phyloP scores from a whole-genome alignment of 331 rosid genomes.

The Erythrophleum ivorense region DNA sequence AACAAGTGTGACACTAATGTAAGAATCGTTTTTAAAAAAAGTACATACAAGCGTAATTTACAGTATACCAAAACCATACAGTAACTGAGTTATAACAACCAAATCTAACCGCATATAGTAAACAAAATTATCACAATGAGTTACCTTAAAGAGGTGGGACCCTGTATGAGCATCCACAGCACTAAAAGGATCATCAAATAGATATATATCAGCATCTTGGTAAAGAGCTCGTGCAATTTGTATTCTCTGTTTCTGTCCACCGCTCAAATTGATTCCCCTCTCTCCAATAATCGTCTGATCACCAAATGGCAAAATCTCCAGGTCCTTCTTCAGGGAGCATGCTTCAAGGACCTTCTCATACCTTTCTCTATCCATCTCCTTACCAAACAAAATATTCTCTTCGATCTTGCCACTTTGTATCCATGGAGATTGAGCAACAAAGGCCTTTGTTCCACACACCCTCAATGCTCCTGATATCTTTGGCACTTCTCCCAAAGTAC shows the following conservation, averaged over 20 bases:
- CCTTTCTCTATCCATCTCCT: constrained; percentile 69
- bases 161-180: constrained; percentile 99
- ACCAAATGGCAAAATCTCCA: constrained; percentile 72
- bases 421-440: constrained; percentile 92
- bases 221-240: constrained; percentile 85
- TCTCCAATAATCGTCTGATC: constrained; percentile 88
- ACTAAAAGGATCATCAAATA: constrained; percentile 90
- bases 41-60: neutral
- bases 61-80: neutral
- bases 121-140: constrained; percentile 20
- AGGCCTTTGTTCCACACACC: constrained; percentile 84
- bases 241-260: constrained; percentile 89
- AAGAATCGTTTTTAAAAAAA: constrained; percentile 3
- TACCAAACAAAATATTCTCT: constrained; percentile 79
- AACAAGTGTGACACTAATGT: neutral
- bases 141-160: constrained; percentile 92
- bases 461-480: constrained; percentile 65
- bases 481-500: constrained; percentile 83
- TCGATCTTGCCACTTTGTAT: constrained; percentile 87
- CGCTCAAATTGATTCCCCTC: constrained; percentile 89
- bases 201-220: constrained; percentile 83
- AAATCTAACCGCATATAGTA: constrained; percentile 4
- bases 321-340: constrained; percentile 75
- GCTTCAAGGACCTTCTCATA: constrained; percentile 77
- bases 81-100: neutral